Evolutionary conservation across 352 stramenopile species (phyloP).

Genomic region (Thraustotheca clavata): DNA sequence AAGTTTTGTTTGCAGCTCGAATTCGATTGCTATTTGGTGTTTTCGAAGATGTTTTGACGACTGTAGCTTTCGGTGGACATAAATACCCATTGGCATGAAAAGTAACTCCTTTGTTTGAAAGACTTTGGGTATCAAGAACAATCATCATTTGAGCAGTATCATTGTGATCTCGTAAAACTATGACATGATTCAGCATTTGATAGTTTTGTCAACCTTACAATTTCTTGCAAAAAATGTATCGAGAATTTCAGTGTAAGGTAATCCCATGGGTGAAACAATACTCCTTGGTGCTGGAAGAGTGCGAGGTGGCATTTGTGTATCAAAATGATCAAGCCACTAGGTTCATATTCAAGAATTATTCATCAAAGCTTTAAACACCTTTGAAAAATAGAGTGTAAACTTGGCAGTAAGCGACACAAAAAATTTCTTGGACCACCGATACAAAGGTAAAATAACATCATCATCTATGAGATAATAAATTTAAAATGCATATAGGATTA

Average conservation of each 20-base stretch:
- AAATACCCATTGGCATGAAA: constrained; percentile 13
- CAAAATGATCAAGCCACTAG: constrained; percentile 9
- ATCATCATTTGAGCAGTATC: background rate
- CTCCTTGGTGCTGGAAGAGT: background rate
- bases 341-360: background rate
- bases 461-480: background rate
- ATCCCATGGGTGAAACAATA: background rate
- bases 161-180: background rate
- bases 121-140: background rate
- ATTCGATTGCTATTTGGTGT: background rate
- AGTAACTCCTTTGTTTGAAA: background rate
- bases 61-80: background rate
- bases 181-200: background rate
- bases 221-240: background rate
- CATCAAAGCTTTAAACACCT: background rate
- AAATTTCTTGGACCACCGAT: constrained; percentile 3
- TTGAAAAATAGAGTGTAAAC: constrained; percentile 12
- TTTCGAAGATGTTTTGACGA: background rate
- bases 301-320: background rate
- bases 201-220: background rate
- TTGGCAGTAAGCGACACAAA: background rate
- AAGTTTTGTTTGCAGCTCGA: constrained; percentile 20
- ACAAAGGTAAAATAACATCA: background rate
- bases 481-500: background rate
- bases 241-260: background rate